These are phyloP conservation scores for Pestalotiopsis sp. DNA, from an alignment of 2,329 filamentous ascomycete genomes.

Conservation along the genomic window DNA sequence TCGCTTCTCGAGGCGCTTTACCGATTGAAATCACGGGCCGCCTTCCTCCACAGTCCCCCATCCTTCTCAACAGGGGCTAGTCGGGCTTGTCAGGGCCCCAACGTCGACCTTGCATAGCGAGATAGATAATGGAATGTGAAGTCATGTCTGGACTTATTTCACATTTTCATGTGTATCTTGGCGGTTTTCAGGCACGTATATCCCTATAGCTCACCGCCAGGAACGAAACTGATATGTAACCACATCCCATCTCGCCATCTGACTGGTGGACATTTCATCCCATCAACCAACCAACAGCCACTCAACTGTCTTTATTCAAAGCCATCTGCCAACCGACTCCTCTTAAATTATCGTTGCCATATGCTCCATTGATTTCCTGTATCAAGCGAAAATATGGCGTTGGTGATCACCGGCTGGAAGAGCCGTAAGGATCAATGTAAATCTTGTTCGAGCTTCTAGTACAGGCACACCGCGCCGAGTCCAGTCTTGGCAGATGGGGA, in stretches of 20 bases:
- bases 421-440: not conserved
- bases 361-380: not conserved
- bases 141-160: not conserved
- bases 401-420: not conserved
- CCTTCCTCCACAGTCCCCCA: constrained; percentile 4
- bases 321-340: not conserved
- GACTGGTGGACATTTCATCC: constrained; percentile 3
- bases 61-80: constrained; percentile 5
- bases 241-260: not conserved
- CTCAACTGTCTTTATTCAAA: not conserved
- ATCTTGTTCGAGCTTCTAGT: not conserved
- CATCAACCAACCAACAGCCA: not conserved
- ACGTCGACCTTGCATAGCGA: not conserved
- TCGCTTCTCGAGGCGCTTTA: not conserved
- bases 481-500: not conserved
- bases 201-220: not conserved
- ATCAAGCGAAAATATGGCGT: not conserved
- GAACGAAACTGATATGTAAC: not conserved
- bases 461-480: not conserved
- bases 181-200: too few relatives aligned
- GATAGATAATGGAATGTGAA: not conserved
- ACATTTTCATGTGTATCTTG: not conserved
- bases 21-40: constrained; percentile 8
- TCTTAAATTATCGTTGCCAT: not conserved
- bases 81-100: not conserved